Base-by-base conservation (phyloP, 2,329 filamentous ascomycete genomes). In the Penicillium janthinellum region DNA sequence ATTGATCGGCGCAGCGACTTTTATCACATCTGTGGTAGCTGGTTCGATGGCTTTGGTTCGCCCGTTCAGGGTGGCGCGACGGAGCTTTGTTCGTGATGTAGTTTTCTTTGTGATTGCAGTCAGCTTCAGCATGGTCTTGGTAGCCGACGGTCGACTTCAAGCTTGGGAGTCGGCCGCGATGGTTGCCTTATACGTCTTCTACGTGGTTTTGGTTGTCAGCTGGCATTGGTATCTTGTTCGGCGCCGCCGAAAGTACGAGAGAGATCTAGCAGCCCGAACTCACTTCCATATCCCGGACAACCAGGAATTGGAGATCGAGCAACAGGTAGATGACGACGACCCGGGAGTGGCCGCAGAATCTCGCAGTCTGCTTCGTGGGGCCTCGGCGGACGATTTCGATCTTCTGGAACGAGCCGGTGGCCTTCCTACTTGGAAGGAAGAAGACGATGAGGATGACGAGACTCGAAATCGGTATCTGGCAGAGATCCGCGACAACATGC, bases 31-130 rank as follows among this genome's bases (percentile, higher is more conserved):
- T 1, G 94, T 99, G 17, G 95, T 99, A 37, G 92, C 94, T 5
- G 95, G 95, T 15, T 96, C 92, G 57, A 99, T 99, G 95, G 95
- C 94, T 14, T 78, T 99, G 57, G 93, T 97, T n/a, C 86, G 91
- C 64, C 95, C 96, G 56, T 99, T 99, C 76, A 90, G 89, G 66
- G 95, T 99, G 54, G 90, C 91, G 55, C 89, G 88, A 69, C 91
- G 90, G 75, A 95, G 92, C 38, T 99, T 98, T 73, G 85, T 97
- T 22, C 86, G 95, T 65, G 95, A 99, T 71, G 90, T 98, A 11
- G 85, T 87, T 59, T 99, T 97, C 79, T 99, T 99, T 75, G 90
- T 96, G 58, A 82, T 91, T 12, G 91, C 95, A 1, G 89, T 95
- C 15, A 84, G 84, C 61, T 97, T 98, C 77, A 92, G 90, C 72